Evolutionary conservation across 1,284 basidiomycete genomes (phyloP).

Genomic region (Boletus semigastroideus): DNA sequence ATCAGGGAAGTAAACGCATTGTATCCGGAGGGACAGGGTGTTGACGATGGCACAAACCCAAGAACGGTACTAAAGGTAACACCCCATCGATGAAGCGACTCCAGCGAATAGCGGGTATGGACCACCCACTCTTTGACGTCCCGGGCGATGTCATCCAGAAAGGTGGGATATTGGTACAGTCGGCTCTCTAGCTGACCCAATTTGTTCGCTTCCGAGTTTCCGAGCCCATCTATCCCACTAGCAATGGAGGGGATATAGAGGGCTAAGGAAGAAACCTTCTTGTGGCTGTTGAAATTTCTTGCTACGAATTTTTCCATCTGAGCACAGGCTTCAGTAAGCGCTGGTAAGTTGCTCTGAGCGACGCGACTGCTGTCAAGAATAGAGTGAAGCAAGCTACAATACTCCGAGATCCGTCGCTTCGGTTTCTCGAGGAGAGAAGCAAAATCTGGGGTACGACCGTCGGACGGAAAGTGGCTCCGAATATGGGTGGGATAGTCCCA

Average conservation of each 20-base stretch:
- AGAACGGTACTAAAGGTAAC: slow-evolving; percentile 64
- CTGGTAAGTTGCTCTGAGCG: slow-evolving; percentile 65
- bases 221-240: background rate
- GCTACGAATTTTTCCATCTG: slow-evolving; percentile 76
- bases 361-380: slow-evolving; percentile 76
- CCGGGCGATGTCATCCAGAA: slow-evolving; percentile 55
- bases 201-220: slow-evolving; percentile 45
- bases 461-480: slow-evolving; percentile 47
- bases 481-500: background rate
- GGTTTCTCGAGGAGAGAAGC: slow-evolving; percentile 87
- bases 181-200: slow-evolving; percentile 52
- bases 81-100: slow-evolving; percentile 53
- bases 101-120: slow-evolving; percentile 19
- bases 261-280: too few relatives aligned
- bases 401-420: slow-evolving; percentile 87
- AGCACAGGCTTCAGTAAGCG: slow-evolving; percentile 48
- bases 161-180: slow-evolving; percentile 49
- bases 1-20: slow-evolving; percentile 57
- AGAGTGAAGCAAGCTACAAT: slow-evolving; percentile 77
- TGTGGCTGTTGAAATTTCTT: slow-evolving; percentile 73
- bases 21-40: slow-evolving; percentile 42
- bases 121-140: slow-evolving; percentile 55
- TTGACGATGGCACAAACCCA: slow-evolving; percentile 47
- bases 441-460: slow-evolving; percentile 89
- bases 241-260: background rate